A percentile compares a stretch with the other conserved stretches of the same genome.
Conservation (phyloP, 148 eudicot genomes). For the Pouteria glomerata region DNA sequence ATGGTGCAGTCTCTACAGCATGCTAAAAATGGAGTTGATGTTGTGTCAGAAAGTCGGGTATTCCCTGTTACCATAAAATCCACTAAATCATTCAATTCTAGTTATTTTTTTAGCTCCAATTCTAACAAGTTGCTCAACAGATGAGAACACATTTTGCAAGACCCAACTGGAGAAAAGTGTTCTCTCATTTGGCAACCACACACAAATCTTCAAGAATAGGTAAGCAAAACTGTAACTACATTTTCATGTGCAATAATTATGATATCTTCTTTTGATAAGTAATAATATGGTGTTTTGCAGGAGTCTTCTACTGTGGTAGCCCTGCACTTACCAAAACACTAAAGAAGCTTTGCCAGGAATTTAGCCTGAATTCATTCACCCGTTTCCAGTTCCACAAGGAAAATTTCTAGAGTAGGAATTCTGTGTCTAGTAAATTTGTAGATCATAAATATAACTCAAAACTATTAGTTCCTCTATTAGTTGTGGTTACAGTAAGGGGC, state of each 20-base stretch:
- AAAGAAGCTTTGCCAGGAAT: constrained; percentile 71
- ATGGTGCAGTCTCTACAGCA: constrained; percentile 95
- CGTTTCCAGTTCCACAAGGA: constrained; percentile 93
- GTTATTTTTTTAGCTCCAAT: background rate
- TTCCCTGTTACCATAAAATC: background rate
- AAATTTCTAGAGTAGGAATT: constrained; percentile 47
- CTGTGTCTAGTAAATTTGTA: background rate
- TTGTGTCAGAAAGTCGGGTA: constrained; percentile 95
- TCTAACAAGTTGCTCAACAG: constrained; percentile 30
- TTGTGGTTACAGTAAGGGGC: background rate
- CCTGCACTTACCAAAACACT: constrained; percentile 55
- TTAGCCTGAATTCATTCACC: constrained; percentile 59
- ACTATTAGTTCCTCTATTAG: background rate
- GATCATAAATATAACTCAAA: background rate
- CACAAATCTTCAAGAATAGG: constrained; percentile 64
- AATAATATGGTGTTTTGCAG: constrained; percentile 35
- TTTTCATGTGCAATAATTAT: background rate
- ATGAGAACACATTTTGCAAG: constrained; percentile 94
- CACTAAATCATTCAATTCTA: background rate
- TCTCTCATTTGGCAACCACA: constrained; percentile 38
- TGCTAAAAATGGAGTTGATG: constrained; percentile 92
- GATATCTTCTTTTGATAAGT: background rate
- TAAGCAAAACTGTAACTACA: constrained; percentile 15
- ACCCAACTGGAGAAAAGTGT: constrained; percentile 97
- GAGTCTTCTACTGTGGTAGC: constrained; percentile 97